Evolutionary conservation across 306 rosid species (phyloP).

Genomic region (Alnus rubra): DNA sequence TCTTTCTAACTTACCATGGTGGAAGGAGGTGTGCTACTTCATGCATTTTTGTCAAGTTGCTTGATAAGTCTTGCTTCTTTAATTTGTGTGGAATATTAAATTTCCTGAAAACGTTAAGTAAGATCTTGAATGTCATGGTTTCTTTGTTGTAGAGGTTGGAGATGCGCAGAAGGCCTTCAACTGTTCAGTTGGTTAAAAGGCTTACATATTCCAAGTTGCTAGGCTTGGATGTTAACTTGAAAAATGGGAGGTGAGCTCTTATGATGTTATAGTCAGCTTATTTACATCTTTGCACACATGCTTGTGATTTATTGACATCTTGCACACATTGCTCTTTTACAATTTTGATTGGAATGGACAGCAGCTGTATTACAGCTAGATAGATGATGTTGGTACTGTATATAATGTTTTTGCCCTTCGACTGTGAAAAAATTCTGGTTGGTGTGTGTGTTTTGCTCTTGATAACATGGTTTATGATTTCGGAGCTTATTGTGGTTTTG

Average conservation of each 20-base stretch:
- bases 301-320: not conserved
- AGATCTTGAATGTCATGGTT: no score
- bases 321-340: no score
- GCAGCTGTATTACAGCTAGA: no score
- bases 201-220: constrained; percentile 83
- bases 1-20: constrained; percentile 75
- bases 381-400: no score
- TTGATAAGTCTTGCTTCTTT: constrained; percentile 2
- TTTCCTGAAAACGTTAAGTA: constrained; percentile 37
- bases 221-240: constrained; percentile 72
- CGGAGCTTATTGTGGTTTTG: no score
- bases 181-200: constrained; percentile 67
- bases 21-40: constrained; percentile 69
- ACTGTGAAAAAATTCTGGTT: no score
- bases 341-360: no score
- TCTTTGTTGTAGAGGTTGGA: no score
- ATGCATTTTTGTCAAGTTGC: constrained; percentile 2
- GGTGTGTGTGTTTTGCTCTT: no score
- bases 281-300: not conserved
- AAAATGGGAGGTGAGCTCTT: constrained; percentile 70
- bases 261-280: not conserved
- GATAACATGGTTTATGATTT: no score
- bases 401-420: no score
- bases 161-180: constrained; percentile 72
- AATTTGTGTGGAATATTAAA: constrained; percentile 1